phyloP scores from a whole-genome alignment of 495 filamentous ascomycete genomes.

The Aspergillus nanangensis region DNA sequence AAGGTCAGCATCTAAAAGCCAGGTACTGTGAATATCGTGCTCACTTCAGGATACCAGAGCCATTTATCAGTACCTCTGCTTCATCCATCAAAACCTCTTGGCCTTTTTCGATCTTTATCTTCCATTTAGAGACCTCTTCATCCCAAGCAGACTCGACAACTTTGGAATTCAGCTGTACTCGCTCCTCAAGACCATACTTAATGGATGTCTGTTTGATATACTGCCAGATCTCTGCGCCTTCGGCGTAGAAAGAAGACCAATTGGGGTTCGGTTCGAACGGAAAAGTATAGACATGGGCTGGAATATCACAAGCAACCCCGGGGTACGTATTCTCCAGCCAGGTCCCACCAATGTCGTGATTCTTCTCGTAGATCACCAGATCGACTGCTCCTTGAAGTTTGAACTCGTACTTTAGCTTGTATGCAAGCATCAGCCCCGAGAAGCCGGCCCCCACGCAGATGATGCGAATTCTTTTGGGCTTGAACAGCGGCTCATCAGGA shows the following conservation, averaged over 20 bases:
- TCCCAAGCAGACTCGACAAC: conserved; percentile 47
- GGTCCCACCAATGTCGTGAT: no score
- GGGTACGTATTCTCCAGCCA: no score
- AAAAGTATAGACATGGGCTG: conserved; percentile 41
- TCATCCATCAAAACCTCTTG: neutral
- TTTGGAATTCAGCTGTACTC: conserved; percentile 34
- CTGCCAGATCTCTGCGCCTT: conserved; percentile 50
- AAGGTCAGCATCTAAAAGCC: neutral
- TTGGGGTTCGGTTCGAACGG: conserved; percentile 55
- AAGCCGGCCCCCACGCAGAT: neutral
- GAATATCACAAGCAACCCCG: conserved; percentile 43
- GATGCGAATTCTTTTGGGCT: neutral
- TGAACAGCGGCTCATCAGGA: neutral
- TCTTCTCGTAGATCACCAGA: no score
- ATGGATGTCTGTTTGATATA: conserved; percentile 49
- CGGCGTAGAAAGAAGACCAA: conserved; percentile 53
- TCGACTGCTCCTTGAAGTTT: neutral
- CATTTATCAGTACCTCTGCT: neutral
- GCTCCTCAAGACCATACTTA: conserved; percentile 49
- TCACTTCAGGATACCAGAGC: neutral
- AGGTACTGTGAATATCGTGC: neutral
- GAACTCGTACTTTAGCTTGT: neutral
- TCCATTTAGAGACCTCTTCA: conserved; percentile 14
- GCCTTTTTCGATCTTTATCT: neutral
- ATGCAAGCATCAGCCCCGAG: neutral